Percentiles rank a stretch among this genome's conserved stretches.
Evolutionary conservation across 768 basidiomycete genomes (phyloP).

Genomic region (Russula sp.): DNA sequence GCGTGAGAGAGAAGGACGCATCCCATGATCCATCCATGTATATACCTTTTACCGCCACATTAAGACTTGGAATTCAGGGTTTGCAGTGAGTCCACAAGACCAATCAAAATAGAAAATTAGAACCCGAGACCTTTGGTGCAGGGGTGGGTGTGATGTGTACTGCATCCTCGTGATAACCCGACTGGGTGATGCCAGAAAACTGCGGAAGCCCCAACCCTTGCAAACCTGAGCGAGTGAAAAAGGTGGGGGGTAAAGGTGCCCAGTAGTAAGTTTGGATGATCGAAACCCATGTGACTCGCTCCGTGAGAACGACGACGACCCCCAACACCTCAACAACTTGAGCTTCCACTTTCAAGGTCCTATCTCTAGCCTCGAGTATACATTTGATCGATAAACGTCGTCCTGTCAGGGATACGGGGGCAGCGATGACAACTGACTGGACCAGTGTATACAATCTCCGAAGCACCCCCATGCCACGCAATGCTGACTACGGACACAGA

Average conservation of each 20-base stretch:
- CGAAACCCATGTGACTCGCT: background rate
- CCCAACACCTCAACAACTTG: background rate
- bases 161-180: conserved; percentile 4
- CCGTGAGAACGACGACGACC: background rate
- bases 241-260: background rate
- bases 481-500: background rate
- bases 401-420: conserved; percentile 3
- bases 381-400: background rate
- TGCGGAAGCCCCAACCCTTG: background rate
- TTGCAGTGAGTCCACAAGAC: background rate
- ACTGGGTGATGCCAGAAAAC: background rate
- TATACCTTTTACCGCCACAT: background rate
- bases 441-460: background rate
- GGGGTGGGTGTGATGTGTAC: background rate
- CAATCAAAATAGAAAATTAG: background rate
- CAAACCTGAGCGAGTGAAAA: background rate
- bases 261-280: background rate
- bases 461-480: background rate
- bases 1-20: conserved; percentile 5
- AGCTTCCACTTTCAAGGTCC: background rate
- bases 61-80: background rate
- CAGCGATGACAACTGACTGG: background rate
- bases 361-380: background rate
- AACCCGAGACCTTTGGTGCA: background rate
- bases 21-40: background rate